Conservation (phyloP, 225 moss, liverwort and hornwort genomes). For the Ulota crispa region DNA sequence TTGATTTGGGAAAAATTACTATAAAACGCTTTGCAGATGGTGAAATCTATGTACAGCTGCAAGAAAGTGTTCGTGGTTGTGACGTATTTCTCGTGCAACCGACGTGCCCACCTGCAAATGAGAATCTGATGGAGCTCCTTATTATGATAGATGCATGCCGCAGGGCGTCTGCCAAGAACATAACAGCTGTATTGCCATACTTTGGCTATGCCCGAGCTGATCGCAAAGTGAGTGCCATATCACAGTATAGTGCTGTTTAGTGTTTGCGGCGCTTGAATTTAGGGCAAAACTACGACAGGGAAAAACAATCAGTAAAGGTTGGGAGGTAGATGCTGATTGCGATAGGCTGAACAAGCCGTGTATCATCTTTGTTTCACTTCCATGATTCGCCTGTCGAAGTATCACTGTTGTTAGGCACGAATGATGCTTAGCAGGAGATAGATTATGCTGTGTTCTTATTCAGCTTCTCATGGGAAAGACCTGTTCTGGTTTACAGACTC, state of each 20-base stretch:
- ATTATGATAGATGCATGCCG: constrained; percentile 99
- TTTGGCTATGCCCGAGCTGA: constrained; percentile 98
- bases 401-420: constrained; percentile 1
- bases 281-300: not conserved
- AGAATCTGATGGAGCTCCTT: constrained; percentile 95
- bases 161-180: constrained; percentile 93
- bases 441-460: not conserved
- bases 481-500: constrained; percentile 52
- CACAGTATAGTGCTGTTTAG: not conserved
- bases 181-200: constrained; percentile 94
- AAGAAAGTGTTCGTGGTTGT: constrained; percentile 97
- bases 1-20: constrained; percentile 75
- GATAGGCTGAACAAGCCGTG: not conserved
- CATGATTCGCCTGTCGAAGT: not conserved
- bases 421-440: not conserved
- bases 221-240: constrained; percentile 68
- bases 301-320: not conserved
- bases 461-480: not conserved
- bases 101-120: constrained; percentile 96
- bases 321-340: not conserved
- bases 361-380: not conserved
- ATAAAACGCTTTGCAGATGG: constrained; percentile 99
- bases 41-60: constrained; percentile 95
- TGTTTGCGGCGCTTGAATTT: constrained; percentile 5
- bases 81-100: constrained; percentile 95